These are phyloP conservation scores for Rickenella mellea DNA, from an alignment of 768 basidiomycete species.

Conservation along the genomic window DNA sequence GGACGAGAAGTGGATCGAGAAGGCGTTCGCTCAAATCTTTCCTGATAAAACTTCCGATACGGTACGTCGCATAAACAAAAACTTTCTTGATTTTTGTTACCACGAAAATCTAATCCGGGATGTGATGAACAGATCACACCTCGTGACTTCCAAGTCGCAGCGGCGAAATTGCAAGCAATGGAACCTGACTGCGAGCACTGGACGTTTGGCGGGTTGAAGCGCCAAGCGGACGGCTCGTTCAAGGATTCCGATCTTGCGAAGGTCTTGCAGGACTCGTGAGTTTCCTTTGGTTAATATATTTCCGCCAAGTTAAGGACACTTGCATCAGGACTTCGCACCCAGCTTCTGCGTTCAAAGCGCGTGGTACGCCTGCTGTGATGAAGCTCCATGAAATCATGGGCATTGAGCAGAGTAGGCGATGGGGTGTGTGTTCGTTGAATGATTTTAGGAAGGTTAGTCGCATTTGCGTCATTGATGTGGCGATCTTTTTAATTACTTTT, in stretches of 20 bases:
- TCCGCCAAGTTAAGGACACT: neutral
- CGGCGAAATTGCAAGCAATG: conserved; percentile 24
- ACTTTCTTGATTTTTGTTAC: neutral
- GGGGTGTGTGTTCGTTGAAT: conserved; percentile 80
- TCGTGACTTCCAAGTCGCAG: conserved; percentile 43
- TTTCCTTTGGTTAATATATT: conserved; percentile 5
- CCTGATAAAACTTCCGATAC: conserved; percentile 37
- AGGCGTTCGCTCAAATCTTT: conserved; percentile 44
- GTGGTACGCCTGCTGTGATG: conserved; percentile 69
- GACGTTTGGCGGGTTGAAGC: conserved; percentile 62
- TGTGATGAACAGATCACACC: conserved; percentile 22
- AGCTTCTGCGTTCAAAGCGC: conserved; percentile 67
- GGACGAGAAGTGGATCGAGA: conserved; percentile 62
- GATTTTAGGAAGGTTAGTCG: conserved; percentile 59
- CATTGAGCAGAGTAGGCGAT: conserved; percentile 63
- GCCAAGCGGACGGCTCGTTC: conserved; percentile 53
- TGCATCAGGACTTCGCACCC: conserved; percentile 52
- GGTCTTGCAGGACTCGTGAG: conserved; percentile 60
- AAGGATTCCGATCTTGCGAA: conserved; percentile 62
- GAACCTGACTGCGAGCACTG: conserved; percentile 48
- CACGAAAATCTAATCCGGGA: neutral
- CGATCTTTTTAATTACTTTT: neutral
- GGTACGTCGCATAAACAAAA: conserved; percentile 7
- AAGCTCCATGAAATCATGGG: conserved; percentile 78
- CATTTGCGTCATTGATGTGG: neutral